Base-by-base conservation (phyloP, 2,329 filamentous ascomycete genomes). In the Aspergillus brunneoviolaceus region DNA sequence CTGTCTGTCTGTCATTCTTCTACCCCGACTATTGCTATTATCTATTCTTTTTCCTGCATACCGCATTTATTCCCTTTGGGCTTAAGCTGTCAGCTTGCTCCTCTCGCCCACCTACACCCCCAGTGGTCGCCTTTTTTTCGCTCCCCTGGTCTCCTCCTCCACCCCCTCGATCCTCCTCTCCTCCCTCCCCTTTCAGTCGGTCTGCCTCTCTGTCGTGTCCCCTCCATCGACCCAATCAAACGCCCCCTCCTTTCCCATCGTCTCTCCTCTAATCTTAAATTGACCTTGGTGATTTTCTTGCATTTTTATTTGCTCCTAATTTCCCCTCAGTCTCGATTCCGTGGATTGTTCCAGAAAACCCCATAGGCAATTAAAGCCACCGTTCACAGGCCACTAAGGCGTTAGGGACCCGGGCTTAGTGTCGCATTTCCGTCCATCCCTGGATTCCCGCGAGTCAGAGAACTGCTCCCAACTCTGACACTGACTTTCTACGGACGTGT, bases 381-480 rank as follows among this genome's bases (percentile, higher is more conserved):
- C 47, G 33, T 33, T 47, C 42, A 19, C 53, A 55, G 53, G 53
- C 29, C 53, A 55, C 53, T 55, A 55, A 55, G 53, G 47, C 53
- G n/a, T 55, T 48, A 55, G 53, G 31, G 53, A 35, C 31, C 45
- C 48, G 47, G 53, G 53, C 42, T 55, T 55, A 55, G 53, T 55
- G 42, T 55, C 53, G 47, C 53, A 49, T 55, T 57, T 45, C 49
- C 33, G 33, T 29, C n/a, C 58, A 60, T 60, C 58, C 60, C 60
- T 62, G 60, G 52, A 57, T 62, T 57, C 50, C 57, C 57, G 54
- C 60, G 60, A 62, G 57, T 62, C 53, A 62, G 60, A 57, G 49
- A 49, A 45, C 39, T 19, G 39, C 16, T 45, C 39, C 25, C 23
- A 47, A 45, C 27, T 48, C 53, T 47, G 53, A 55, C 53, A 33